Base-by-base conservation (phyloP, 73 alveolate genomes). In the Paraurostyla sp. region DNA sequence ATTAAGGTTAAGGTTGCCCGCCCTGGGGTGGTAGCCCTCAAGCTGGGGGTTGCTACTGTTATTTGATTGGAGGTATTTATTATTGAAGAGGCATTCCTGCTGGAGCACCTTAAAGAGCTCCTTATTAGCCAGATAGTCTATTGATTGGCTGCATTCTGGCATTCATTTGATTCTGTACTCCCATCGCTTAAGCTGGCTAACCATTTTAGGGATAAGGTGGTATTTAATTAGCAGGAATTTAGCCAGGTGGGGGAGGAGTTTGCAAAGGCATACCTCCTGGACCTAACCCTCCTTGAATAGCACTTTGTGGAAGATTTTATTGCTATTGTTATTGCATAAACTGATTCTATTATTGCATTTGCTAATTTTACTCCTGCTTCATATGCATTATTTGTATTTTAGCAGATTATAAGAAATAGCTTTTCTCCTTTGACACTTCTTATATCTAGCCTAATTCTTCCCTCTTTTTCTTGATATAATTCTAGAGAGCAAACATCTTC, bases 391-490 rank as follows among this genome's bases (percentile, higher is more conserved):
- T 13, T 60, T 60, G 23, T 6, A 60, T 3, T 50, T 60, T 29
- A 9, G 78, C 51, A 13, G 32, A 25, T 27, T 60, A 60, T 6
- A 60, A 50, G 25, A 69, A 38, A 86, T 42, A 27, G 62, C 73
- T 57, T 49, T 35, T 84, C 73, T 97, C 99, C 46, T 94, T 94
- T 4, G 58, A 76, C 82, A 82, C 91, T 29, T 87, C 98, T 22
- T 87, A 83, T n/a, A 95, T 83, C 30, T 68, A 78, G 45, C 51
- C 76, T n/a, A 69, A 84, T 81, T 97, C 99, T 60, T 92, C 93
- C 51, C 95, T 95, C 91, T 95, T 93, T 93, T 97, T 97, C 60
- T 91, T 94, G 51, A 95, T 93, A 83, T 92, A 96, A 86, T 97
- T 97, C 63, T 97, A 93, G 35, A 97, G 87, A 29, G 95, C 88